Evolutionary conservation across 306 rosid species (phyloP), one percentile per base, ranked within the genome.

Genomic region (Citrullus mucosospermus): DNA sequence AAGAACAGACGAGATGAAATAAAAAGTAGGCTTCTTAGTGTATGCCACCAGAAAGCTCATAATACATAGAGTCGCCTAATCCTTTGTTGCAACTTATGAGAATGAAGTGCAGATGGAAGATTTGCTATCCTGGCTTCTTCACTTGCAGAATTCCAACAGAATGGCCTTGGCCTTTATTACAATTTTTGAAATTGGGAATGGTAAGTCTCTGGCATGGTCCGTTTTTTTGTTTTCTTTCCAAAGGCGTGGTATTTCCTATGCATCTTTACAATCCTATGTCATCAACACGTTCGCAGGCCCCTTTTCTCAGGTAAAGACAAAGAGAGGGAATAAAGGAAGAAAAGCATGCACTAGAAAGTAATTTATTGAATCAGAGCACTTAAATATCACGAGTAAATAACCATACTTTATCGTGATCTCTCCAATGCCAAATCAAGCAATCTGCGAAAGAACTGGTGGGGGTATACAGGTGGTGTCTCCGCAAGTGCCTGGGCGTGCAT

Each of bases 361-460:
- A 18, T 44, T 69, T 69, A 44, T 69, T 41, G 36, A 44, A 44
- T 41, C 75, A 44, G 38, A 69, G n/a, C 56, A 44, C 16, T 3
- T 69, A 69, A 41, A 69, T 44, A 20, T 44, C 50, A 69, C 36
- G 3, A 46, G n/a, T 43, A 43, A 70, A 46, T 22, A 41, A 13
- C 48, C 63, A n/a, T 75, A 76, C 4, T 81, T 83, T 76, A 86
- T 11, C 62, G 12, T 58, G 87, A 79, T 83, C 92, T 89, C 88
- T 89, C 96, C 46, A 83, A 81, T 60, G 86, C 98, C 85, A 94
- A 88, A 89, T 94, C 93, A 75, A 94, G 94, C 76, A 92, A 91
- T 28, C 77, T 81, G 56, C 91, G 93, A 85, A 94, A 94, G 89
- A 92, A 94, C 58, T 90, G 86, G 83, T 89, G 97, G 80, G 98